Evolutionary conservation across 2,329 filamentous ascomycete species (phyloP).

Genomic region (Helotiales sp.): DNA sequence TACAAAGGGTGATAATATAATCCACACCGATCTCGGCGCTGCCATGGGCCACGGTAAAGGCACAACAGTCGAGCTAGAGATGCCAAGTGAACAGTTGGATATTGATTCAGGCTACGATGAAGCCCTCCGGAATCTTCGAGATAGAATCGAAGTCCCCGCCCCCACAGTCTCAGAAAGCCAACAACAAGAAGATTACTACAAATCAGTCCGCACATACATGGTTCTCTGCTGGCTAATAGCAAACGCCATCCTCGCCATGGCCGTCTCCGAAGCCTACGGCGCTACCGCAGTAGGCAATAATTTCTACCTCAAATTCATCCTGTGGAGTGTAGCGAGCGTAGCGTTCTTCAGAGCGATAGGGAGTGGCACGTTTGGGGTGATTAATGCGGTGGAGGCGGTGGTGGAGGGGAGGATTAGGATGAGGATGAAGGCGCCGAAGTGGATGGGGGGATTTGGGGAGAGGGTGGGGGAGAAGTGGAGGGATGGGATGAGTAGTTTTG

Average conservation of each 20-base stretch:
- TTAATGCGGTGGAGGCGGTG: conserved; percentile 80
- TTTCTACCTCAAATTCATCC: conserved; percentile 87
- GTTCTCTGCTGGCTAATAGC: conserved; percentile 91
- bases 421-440: conserved; percentile 32
- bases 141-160: conserved; percentile 78
- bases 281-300: conserved; percentile 73
- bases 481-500: conserved; percentile 33
- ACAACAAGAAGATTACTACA: conserved; percentile 97
- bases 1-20: conserved; percentile 96
- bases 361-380: conserved; percentile 75
- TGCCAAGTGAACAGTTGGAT: conserved; percentile 96
- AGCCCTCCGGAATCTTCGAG: conserved; percentile 90
- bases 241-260: conserved; percentile 93
- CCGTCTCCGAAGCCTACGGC: conserved; percentile 82
- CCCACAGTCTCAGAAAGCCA: conserved; percentile 69
- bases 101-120: conserved; percentile 98
- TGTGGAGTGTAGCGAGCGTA: conserved; percentile 85
- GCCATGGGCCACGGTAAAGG: conserved; percentile 73
- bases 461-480: conserved; percentile 28
- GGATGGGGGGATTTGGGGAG: conserved; percentile 32
- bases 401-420: conserved; percentile 75
- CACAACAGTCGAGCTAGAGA: conserved; percentile 87
- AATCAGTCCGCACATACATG: conserved; percentile 96
- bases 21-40: conserved; percentile 87
- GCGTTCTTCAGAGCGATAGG: conserved; percentile 89